These are phyloP conservation scores for Keqinozyma sinolaborantium DNA, from an alignment of 1,139 yeast genomes.

Conservation along the genomic window DNA sequence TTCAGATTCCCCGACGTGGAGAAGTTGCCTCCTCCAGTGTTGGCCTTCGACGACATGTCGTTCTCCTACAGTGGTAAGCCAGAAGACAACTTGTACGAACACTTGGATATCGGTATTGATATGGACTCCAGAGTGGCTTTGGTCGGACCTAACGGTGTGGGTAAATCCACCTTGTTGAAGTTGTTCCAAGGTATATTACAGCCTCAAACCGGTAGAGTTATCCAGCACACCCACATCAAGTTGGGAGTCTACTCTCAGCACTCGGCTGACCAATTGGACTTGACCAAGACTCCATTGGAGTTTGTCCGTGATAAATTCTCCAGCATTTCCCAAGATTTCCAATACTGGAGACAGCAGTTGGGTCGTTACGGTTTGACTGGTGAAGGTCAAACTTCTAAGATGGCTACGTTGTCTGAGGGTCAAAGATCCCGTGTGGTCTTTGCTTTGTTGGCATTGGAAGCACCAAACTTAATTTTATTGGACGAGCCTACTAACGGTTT, in stretches of 20 bases:
- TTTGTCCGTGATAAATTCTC: slow-evolving; percentile 95
- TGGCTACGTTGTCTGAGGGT: slow-evolving; percentile 98
- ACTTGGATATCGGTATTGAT: slow-evolving; percentile 96
- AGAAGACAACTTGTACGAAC: slow-evolving; percentile 85
- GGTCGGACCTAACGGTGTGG: slow-evolving; percentile 99
- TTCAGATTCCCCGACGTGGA: slow-evolving; percentile 95
- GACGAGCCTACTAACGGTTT: slow-evolving; percentile 99
- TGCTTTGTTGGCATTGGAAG: slow-evolving; percentile 90
- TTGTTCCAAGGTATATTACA: slow-evolving; percentile 92
- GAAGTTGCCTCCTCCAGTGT: slow-evolving; percentile 97
- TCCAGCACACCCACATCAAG: slow-evolving; percentile 95
- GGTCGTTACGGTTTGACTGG: slow-evolving; percentile 99
- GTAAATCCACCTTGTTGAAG: slow-evolving; percentile 93
- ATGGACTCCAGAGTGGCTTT: slow-evolving; percentile 98
- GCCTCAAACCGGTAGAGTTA: slow-evolving; percentile 92
- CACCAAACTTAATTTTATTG: slow-evolving; percentile 89
- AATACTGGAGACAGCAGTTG: slow-evolving; percentile 98
- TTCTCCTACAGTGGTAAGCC: slow-evolving; percentile 86
- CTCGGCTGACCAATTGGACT: slow-evolving; percentile 96
- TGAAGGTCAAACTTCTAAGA: slow-evolving; percentile 97
- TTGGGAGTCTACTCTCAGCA: slow-evolving; percentile 99
- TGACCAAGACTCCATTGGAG: slow-evolving; percentile 91
- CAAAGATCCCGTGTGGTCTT: slow-evolving; percentile 98
- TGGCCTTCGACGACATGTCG: slow-evolving; percentile 92
- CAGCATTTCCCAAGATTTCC: slow-evolving; percentile 90